Base-by-base conservation (phyloP, 768 basidiomycete genomes). In the Cystofilobasidium capitatum region DNA sequence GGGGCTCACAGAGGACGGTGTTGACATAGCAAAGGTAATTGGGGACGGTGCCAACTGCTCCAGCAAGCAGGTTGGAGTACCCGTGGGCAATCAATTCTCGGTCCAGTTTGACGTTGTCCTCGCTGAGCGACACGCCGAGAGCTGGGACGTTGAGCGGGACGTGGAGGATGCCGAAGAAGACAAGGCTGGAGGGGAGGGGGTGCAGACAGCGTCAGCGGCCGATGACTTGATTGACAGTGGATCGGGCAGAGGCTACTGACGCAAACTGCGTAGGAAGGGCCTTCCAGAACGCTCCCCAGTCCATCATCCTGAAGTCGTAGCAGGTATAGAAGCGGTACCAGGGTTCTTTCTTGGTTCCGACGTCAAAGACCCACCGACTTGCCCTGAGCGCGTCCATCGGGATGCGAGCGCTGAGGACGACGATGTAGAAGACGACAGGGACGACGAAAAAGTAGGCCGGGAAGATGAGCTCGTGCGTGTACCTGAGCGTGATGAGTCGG, bases 11-110 rank as follows among this genome's bases (percentile, higher is more conserved):
- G 1, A 80, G 73, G 0, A 80, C 78, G 14, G 78, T 77, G 69
- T 79, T 80, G 72, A 79, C 79, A 70, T 79, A 79, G 86, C 89
- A 91, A 72, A 70, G 89, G 77, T 20, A 91, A 87, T 77, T 96
- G 42, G 89, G 73, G 82, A 93, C 90, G 10, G 88, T 86, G 9
- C 93, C 91, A 35, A 88, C 71, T 1, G 86, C 58, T 2, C 92
- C 93, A 1, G 92, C 84, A 0, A 88, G 79, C 4, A 97, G 71
- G 75, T 99, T 97, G 1, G 91, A 92, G 69, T 89, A 86, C 12
- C 94, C 94, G 75, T 99, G 94, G 0, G 83, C 90, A 57, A 96
- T 83, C 13, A 98, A 85, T 75, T 99, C 94, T 69, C 86, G 86
- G 76, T 98, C 86, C 0, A 93, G 92, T 71, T 96, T 86, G 67